Base-by-base conservation (phyloP, 305 asterid species). In the Fraxinus angustifolia region DNA sequence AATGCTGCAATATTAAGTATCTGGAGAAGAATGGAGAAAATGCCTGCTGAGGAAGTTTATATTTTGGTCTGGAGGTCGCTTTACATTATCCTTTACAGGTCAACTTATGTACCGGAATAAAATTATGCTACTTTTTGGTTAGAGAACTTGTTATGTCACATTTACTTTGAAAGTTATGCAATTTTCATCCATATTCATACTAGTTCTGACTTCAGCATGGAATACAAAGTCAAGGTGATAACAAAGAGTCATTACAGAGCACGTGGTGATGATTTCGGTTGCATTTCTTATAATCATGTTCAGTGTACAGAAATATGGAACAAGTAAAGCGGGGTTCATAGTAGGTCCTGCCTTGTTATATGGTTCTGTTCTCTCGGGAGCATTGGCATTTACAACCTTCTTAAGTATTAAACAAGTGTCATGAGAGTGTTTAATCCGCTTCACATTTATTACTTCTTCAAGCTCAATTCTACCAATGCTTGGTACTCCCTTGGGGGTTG, bases 401-500 rank as follows among this genome's bases (percentile, higher is more conserved):
- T 91, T 72, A 94, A 91, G 84, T 94, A 96, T 80, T 96, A 94
- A 84, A 85, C 91, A 40, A 82, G 88, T 26, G 99, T 92, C 50
- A 84, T 92, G 86, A 88, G 83, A 85, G 98, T 98, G 67, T 96
- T 94, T 83, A 94, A 96, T 88, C 99, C 98, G 10, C 81, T 96
- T 84, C 91, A 96, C 85, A 94, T 96, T 82, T 96, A 92, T 89
- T 90, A 92, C 85, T 94, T 80, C 90, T 96, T 96, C 94, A 87
- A 88, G 80, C 94, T 91, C 82, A 90, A 96, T 87, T 86, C 99
- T 79, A 86, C 92, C 78, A 96, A 94, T 87, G 99, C 97, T 77
- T 96, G 98, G 99, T 92, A 90, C 82, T 90, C 98, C 85, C 92
- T 96, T 19, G 99, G 99, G 82, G 99, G 99, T 77, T 96, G 99